phyloP scores from a whole-genome alignment of 2,329 filamentous ascomycete genomes.

The Rhynchosporium graminicola region DNA sequence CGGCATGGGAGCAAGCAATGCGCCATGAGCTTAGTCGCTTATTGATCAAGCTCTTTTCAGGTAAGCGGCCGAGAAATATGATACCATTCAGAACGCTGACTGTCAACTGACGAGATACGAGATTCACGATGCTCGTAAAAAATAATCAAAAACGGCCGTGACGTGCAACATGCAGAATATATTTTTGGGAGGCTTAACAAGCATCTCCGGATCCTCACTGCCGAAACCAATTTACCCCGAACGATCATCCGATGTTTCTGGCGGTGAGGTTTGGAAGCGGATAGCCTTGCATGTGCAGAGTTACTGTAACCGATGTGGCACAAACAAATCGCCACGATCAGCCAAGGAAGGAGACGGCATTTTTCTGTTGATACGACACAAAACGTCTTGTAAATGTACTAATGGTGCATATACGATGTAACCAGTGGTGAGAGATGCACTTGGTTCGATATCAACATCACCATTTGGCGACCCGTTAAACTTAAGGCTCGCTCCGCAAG shows the following conservation, averaged over 20 bases:
- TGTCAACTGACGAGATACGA: conserved; percentile 6
- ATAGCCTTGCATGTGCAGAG: conserved; percentile 10
- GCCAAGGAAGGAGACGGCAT: no score
- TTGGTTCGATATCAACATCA: background rate
- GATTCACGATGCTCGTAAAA: conserved; percentile 10
- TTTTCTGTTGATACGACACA: background rate
- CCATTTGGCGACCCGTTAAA: background rate
- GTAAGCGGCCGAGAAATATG: conserved; percentile 1
- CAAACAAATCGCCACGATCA: background rate
- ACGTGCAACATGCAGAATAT: background rate
- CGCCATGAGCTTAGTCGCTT: background rate
- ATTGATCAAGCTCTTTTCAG: background rate
- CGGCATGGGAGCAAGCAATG: background rate
- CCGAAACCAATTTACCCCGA: conserved; percentile 1
- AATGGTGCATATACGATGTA: conserved; percentile 3
- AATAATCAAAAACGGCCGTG: conserved; percentile 10
- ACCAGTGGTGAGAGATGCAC: background rate
- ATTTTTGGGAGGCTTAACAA: conserved; percentile 5
- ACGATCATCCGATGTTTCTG: background rate
- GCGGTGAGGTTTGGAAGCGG: background rate
- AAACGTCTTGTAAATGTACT: background rate
- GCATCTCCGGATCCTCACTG: conserved; percentile 5
- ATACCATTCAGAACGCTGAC: background rate
- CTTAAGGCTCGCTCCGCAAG: conserved; percentile 7
- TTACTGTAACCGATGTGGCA: background rate